Percentiles rank a stretch among this genome's conserved stretches.
phyloP scores from a whole-genome alignment of 2,329 filamentous ascomycete genomes.

The Cytospora leucostoma region DNA sequence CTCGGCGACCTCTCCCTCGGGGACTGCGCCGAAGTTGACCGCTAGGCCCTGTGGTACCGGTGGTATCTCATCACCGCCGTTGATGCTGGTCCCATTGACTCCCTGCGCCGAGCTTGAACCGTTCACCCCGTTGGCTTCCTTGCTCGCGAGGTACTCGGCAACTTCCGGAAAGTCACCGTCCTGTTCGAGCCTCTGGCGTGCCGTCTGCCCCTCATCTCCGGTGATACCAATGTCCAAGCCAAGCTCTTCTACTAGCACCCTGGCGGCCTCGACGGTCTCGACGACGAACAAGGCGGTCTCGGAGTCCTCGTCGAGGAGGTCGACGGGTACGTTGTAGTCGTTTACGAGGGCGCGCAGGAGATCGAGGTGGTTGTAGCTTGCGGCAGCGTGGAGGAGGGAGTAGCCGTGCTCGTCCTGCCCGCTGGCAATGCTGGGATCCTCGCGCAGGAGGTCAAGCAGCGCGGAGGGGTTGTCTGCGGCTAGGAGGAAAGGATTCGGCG shows the following conservation, averaged over 20 bases:
- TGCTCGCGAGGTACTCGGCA: slow-evolving; percentile 64
- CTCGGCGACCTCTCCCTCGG: slow-evolving; percentile 57
- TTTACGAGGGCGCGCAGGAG: slow-evolving; percentile 74
- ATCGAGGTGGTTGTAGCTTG: slow-evolving; percentile 85
- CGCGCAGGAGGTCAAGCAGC: slow-evolving; percentile 72
- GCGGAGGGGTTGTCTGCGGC: slow-evolving; percentile 79
- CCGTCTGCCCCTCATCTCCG: slow-evolving; percentile 77
- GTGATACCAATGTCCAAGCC: slow-evolving; percentile 64
- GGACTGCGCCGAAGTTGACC: slow-evolving; percentile 76
- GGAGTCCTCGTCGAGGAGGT: slow-evolving; percentile 84
- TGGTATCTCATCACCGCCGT: slow-evolving; percentile 51
- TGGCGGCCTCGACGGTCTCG: slow-evolving; percentile 78
- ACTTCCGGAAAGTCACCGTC: slow-evolving; percentile 80
- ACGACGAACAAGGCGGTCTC: slow-evolving; percentile 96
- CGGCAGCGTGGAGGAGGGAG: slow-evolving; percentile 88
- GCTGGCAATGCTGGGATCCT: slow-evolving; percentile 74
- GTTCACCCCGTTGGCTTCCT: slow-evolving; percentile 32
- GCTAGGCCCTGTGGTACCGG: slow-evolving; percentile 74
- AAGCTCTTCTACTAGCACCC: slow-evolving; percentile 79
- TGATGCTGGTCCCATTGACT: slow-evolving; percentile 34
- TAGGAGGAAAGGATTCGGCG: slow-evolving; percentile 68
- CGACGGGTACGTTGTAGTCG: slow-evolving; percentile 76
- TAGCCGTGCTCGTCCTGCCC: slow-evolving; percentile 90
- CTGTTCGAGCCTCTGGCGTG: slow-evolving; percentile 74
- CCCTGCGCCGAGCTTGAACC: slow-evolving; percentile 33